These are phyloP conservation scores for Pichia inconspicua DNA, from an alignment of 1,139 yeast genomes.

Conservation along the genomic window DNA sequence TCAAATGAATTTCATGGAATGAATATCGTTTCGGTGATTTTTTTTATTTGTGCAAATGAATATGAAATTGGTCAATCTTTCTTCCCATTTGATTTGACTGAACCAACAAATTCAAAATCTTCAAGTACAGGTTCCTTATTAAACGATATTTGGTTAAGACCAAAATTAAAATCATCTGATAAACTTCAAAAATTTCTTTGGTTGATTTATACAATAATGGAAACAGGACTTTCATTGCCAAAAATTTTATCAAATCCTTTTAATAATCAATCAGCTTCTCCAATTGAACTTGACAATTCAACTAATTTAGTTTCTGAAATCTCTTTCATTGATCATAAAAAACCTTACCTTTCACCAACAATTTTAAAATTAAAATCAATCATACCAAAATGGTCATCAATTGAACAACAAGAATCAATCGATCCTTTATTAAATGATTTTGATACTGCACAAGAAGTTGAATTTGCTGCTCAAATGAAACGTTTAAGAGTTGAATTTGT, in stretches of 20 bases:
- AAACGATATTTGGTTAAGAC: conserved; percentile 28
- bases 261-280: conserved; percentile 10
- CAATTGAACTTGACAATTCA: conserved; percentile 19
- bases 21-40: conserved; percentile 61
- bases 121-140: conserved; percentile 26
- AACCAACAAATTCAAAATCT: conserved; percentile 8
- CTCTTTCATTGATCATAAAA: conserved; percentile 7
- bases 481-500: conserved; percentile 39
- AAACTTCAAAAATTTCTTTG: conserved; percentile 73
- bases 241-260: conserved; percentile 59
- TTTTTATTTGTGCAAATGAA: conserved; percentile 62
- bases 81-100: conserved; percentile 16
- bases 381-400: conserved; percentile 4
- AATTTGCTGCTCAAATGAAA: conserved; percentile 65
- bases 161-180: conserved; percentile 43
- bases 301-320: conserved; percentile 4
- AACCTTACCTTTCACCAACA: conserved; percentile 6
- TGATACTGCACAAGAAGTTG: conserved; percentile 65
- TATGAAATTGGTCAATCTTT: conserved; percentile 24
- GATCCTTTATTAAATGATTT: conserved; percentile 26
- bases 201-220: conserved; percentile 74
- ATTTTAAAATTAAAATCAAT: conserved; percentile 5
- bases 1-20: conserved; percentile 18
- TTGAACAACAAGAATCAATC: background rate
- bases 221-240: conserved; percentile 53